Conservation (phyloP, 768 basidiomycete species). For the Amanita brunnescens region DNA sequence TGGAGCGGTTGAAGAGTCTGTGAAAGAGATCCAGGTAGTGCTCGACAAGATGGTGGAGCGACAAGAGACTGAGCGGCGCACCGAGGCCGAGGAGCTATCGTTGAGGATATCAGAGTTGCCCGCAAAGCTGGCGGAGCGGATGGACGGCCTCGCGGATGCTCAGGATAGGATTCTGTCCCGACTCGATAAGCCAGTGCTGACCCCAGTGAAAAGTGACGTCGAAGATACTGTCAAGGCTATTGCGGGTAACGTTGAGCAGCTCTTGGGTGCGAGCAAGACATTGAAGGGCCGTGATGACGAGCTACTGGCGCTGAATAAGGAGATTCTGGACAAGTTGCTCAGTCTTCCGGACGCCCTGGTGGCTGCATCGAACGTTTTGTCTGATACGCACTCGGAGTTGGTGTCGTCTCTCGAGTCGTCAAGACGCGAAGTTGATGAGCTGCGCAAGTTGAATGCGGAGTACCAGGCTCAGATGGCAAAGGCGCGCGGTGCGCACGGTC, state of each 20-base stretch:
- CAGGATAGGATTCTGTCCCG: slow-evolving; percentile 26
- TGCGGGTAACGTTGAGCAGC: slow-evolving; percentile 26
- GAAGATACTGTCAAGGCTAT: slow-evolving; percentile 38
- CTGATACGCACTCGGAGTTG: slow-evolving; percentile 56
- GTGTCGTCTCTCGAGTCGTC: slow-evolving; percentile 44
- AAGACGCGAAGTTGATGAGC: slow-evolving; percentile 61
- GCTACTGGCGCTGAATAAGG: slow-evolving; percentile 41
- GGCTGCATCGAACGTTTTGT: slow-evolving; percentile 43
- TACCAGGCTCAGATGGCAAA: slow-evolving; percentile 66
- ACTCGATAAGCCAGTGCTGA: slow-evolving; percentile 15
- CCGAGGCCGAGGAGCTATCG: not conserved
- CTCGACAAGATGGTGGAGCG: not conserved
- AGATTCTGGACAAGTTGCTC: slow-evolving; percentile 43
- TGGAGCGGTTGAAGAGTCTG: slow-evolving; percentile 28
- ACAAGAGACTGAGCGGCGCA: not conserved
- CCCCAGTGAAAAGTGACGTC: slow-evolving; percentile 19
- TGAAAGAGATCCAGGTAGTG: slow-evolving; percentile 14
- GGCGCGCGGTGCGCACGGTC: slow-evolving; percentile 69
- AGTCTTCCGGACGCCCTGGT: slow-evolving; percentile 53
- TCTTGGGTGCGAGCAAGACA: slow-evolving; percentile 43
- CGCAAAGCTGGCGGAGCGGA: slow-evolving; percentile 1
- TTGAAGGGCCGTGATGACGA: slow-evolving; percentile 40
- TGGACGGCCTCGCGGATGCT: slow-evolving; percentile 10
- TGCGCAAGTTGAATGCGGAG: slow-evolving; percentile 59
- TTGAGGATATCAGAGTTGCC: slow-evolving; percentile 4